Base-by-base conservation (phyloP, 179 eudicot genomes). In the Pouteria campechiana region DNA sequence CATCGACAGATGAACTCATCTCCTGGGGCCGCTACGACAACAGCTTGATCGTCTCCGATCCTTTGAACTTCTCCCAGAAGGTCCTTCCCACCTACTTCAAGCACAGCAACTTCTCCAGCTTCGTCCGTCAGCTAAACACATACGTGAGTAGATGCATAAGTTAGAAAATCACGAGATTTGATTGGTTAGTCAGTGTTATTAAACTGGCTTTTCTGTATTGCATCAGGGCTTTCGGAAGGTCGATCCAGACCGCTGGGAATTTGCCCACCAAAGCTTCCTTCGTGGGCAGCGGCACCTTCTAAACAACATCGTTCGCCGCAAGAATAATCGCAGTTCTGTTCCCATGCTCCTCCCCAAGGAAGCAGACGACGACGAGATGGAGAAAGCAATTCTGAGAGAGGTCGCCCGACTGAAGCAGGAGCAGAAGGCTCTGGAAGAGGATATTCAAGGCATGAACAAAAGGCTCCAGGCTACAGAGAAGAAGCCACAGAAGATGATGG, bases 401-500 rank as follows among this genome's bases (percentile, higher is more conserved):
- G 78, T 89, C 6, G 61, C 71, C 7, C 67, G 71, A 24, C 34
- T 90, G 28, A 78, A 64, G 50, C 67, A 64, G 32, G 95, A 90
- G 41, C 98, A 90, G 41, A 64, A 45, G 32, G 55, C 31, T 17
- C 28, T 90, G 19, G 98, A 90, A 10, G 45, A 49, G 42, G 90
- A 78, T 46, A 57, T 90, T 0, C 61, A 48, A 24, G 60, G 68
- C 0, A 90, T 90, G 95, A 76, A 59, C 58, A 68, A 28, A 37
- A 58, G 98, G 46, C 44, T 90, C 0, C 90, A 85, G 38, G 79
- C 69, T 2, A 81, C 93, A 0, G 95, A 90, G 64, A 66, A 60
- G 17, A 67, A 95, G 3, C 98, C 95, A 1, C 76, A 86, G n/a
- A 93, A 90, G 44, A 85, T 90, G 95, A 79, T 90, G 93, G 56